These are phyloP conservation scores for Leccinum longicurvipes DNA, from an alignment of 768 basidiomycete genomes.

Conservation along the genomic window DNA sequence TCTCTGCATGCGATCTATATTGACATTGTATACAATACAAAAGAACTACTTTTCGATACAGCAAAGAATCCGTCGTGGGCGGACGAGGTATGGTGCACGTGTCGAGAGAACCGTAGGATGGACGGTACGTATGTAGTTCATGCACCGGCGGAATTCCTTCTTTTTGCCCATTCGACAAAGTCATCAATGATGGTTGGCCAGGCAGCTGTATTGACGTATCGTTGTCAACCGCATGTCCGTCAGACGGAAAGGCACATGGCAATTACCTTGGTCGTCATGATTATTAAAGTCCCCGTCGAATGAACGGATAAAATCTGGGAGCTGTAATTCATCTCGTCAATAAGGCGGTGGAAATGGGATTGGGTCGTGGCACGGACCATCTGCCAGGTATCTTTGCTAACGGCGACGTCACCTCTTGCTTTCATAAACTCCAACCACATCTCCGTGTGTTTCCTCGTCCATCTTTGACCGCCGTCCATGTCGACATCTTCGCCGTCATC, in stretches of 20 bases:
- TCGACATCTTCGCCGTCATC: constrained; percentile 49
- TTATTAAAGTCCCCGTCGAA: constrained; percentile 70
- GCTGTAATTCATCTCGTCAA: constrained; percentile 41
- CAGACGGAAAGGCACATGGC: constrained; percentile 10
- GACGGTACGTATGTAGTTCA: constrained; percentile 1
- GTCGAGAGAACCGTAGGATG: neutral
- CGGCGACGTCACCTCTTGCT: constrained; percentile 63
- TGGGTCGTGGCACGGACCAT: constrained; percentile 54
- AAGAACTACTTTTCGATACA: neutral
- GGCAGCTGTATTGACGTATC: constrained; percentile 47
- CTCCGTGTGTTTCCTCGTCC: constrained; percentile 57
- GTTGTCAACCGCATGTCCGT: neutral
- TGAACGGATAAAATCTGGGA: constrained; percentile 73
- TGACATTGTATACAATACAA: constrained; percentile 3
- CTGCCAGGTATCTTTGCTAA: constrained; percentile 86
- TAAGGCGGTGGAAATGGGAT: neutral
- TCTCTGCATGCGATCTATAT: constrained; percentile 1
- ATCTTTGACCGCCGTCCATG: constrained; percentile 45
- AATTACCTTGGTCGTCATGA: constrained; percentile 71
- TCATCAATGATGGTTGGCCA: constrained; percentile 90
- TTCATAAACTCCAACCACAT: constrained; percentile 80
- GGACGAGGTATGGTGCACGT: constrained; percentile 8
- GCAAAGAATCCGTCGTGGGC: neutral
- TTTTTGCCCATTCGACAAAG: constrained; percentile 67
- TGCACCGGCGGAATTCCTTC: constrained; percentile 13